Base-by-base conservation (phyloP, 75 land plant species). In the Azolla pinnata region DNA sequence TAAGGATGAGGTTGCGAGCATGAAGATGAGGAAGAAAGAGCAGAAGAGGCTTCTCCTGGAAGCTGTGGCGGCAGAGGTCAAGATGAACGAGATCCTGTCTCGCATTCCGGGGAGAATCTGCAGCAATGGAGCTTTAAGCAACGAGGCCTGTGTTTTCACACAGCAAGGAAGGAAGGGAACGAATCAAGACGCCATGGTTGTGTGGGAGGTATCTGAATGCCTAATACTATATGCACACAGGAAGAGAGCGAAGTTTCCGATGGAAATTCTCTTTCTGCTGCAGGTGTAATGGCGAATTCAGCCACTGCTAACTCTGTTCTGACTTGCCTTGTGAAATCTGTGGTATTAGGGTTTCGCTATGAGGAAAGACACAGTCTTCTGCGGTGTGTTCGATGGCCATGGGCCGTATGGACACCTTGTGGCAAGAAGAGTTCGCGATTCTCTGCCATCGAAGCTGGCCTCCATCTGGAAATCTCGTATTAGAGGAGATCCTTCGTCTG, bases 321-420 rank as follows among this genome's bases (percentile, higher is more conserved):
- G 42, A 8, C 14, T 14, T 38, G 42, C 42, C 42, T 38, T 38
- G 42, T 38, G 14, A 38, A 38, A 38, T 14, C 42, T 38, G 51
- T 48, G 51, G 19, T 33, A 10, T 7, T 61, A 87, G 92, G 70
- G 67, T 59, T 87, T 79, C 60, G 83, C 70, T 4, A 76, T 81
- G 40, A 72, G 67, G 30, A 68, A 69, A 27, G 95, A 78, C 31
- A 78, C 79, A 57, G 61, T 79, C 1, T 83, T 86, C 59, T 89
- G 96, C 45, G 96, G 96, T 20, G 79, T 89, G n/a, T 89, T 89
- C 51, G 96, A 89, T 64, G 96, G 96, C 29, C 96, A 89, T 54
- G 96, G 96, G 10, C 96, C 86, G 25, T 74, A 72, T 60, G 96
- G 96, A 3, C 90, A 89, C 61, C 70, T 71, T 51, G 96, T 86